A percentile compares a stretch with the other conserved stretches of the same genome.
phyloP scores from a whole-genome alignment of 441 rosid genomes.

The Cnidoscolus chayamansa region DNA sequence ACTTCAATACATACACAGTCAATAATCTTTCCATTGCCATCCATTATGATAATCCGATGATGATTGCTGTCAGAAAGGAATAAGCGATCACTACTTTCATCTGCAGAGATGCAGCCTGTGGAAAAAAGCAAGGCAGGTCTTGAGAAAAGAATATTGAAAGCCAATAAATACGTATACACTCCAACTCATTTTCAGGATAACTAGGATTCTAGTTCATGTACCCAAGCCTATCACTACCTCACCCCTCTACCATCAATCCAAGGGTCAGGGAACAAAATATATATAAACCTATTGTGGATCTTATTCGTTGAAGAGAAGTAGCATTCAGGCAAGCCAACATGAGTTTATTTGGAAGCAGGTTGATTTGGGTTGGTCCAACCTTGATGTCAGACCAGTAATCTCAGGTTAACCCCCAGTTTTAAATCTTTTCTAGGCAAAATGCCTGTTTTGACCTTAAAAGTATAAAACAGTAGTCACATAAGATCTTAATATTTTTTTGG shows the following conservation, averaged over 20 bases:
- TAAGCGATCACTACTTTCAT: slow-evolving; percentile 56
- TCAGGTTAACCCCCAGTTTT: no score
- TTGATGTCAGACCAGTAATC: no score
- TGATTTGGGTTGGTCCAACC: no score
- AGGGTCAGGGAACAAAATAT: neutral
- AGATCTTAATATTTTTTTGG: no score
- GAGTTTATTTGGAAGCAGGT: no score
- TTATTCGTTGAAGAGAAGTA: neutral
- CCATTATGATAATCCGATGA: slow-evolving; percentile 73
- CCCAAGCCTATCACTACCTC: neutral
- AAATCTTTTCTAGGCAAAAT: no score
- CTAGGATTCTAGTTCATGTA: neutral
- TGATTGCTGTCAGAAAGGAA: slow-evolving; percentile 94
- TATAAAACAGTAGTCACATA: no score
- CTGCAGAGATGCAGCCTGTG: slow-evolving; percentile 76
- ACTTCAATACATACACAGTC: slow-evolving; percentile 63
- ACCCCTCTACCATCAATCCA: neutral
- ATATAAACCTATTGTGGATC: neutral
- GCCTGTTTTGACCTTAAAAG: no score
- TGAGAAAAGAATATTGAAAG: slow-evolving; percentile 23
- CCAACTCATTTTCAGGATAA: neutral
- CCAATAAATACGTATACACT: neutral
- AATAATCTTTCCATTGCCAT: slow-evolving; percentile 61
- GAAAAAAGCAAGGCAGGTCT: slow-evolving; percentile 22
- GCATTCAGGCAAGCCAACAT: no score